phyloP scores from a whole-genome alignment of 495 filamentous ascomycete species.

The Penicillium robsamsonii region DNA sequence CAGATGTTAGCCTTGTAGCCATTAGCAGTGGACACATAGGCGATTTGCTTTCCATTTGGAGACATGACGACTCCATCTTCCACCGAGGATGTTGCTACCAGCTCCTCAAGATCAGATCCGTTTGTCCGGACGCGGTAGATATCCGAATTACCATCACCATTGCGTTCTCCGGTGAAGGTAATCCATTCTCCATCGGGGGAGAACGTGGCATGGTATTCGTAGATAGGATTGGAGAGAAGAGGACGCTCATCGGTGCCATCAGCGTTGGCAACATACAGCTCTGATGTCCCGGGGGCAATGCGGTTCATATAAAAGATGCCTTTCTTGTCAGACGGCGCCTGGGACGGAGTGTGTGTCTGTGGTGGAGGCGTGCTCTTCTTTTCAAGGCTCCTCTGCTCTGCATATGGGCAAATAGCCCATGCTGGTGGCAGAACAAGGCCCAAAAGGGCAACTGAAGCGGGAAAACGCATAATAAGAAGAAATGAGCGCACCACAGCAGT shows the following conservation, averaged over 20 bases:
- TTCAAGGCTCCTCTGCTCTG: slow-evolving; percentile 7
- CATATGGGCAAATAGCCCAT: slow-evolving; percentile 13
- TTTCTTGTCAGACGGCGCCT: not conserved
- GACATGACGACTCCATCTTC: slow-evolving; percentile 31
- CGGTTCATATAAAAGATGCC: slow-evolving; percentile 30
- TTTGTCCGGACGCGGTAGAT: slow-evolving; percentile 29
- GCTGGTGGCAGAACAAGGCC: slow-evolving; percentile 1
- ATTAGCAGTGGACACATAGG: slow-evolving; percentile 30
- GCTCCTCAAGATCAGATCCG: slow-evolving; percentile 24
- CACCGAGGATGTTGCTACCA: slow-evolving; percentile 19
- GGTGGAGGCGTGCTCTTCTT: slow-evolving; percentile 1
- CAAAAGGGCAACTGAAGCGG: not conserved
- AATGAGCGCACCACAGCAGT: not conserved
- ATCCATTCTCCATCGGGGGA: slow-evolving; percentile 35
- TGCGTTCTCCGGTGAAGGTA: slow-evolving; percentile 31
- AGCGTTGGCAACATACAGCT: slow-evolving; percentile 33
- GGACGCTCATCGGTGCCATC: slow-evolving; percentile 32
- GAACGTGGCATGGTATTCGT: slow-evolving; percentile 38
- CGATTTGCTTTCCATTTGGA: slow-evolving; percentile 23
- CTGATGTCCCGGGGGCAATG: slow-evolving; percentile 32
- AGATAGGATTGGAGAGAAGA: slow-evolving; percentile 28
- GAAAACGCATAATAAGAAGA: not conserved
- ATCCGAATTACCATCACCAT: slow-evolving; percentile 33
- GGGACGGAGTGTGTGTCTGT: not conserved
- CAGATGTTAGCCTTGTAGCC: slow-evolving; percentile 29